These are phyloP conservation scores for Claviceps pusilla DNA, from an alignment of 2,329 filamentous ascomycete species.

Conservation along the genomic window DNA sequence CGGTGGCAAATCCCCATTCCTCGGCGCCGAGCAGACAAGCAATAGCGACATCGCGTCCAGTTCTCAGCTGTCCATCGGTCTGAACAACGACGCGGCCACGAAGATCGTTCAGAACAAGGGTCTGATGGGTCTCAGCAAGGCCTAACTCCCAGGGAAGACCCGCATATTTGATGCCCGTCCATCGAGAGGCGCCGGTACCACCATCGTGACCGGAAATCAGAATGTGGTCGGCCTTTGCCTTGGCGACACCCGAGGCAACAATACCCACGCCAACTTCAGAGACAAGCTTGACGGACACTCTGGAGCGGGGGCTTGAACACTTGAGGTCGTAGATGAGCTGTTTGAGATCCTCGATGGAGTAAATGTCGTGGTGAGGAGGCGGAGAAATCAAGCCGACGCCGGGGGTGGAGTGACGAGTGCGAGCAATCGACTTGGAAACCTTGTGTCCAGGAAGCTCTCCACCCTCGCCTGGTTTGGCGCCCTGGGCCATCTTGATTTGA, in stretches of 20 bases:
- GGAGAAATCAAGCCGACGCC: slow-evolving; percentile 93
- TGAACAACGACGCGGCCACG: slow-evolving; percentile 91
- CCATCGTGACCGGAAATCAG: slow-evolving; percentile 93
- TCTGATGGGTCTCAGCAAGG: slow-evolving; percentile 94
- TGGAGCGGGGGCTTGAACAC: slow-evolving; percentile 81
- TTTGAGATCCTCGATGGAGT: slow-evolving; percentile 95
- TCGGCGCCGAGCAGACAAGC: slow-evolving; percentile 93
- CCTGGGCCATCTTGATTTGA: slow-evolving; percentile 99
- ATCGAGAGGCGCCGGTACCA: slow-evolving; percentile 88
- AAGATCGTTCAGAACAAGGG: slow-evolving; percentile 85
- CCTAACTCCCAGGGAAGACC: slow-evolving; percentile 93
- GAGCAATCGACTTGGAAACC: slow-evolving; percentile 84
- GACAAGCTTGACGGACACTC: slow-evolving; percentile 92
- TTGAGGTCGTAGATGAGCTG: slow-evolving; percentile 96
- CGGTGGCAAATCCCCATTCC: slow-evolving; percentile 93
- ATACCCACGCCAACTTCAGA: slow-evolving; percentile 96
- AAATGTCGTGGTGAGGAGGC: slow-evolving; percentile 94
- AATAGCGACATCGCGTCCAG: slow-evolving; percentile 84
- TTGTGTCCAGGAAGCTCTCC: slow-evolving; percentile 96
- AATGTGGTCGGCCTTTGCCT: slow-evolving; percentile 94
- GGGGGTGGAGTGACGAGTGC: slow-evolving; percentile 88
- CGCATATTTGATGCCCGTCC: slow-evolving; percentile 98
- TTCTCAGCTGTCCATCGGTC: slow-evolving; percentile 87
- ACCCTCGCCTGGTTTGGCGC: slow-evolving; percentile 93
- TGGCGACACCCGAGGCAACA: slow-evolving; percentile 91